Percentiles rank a stretch among this genome's conserved stretches.
Conservation (phyloP, 495 filamentous ascomycete species). For the Aspergillus kassunensis region DNA sequence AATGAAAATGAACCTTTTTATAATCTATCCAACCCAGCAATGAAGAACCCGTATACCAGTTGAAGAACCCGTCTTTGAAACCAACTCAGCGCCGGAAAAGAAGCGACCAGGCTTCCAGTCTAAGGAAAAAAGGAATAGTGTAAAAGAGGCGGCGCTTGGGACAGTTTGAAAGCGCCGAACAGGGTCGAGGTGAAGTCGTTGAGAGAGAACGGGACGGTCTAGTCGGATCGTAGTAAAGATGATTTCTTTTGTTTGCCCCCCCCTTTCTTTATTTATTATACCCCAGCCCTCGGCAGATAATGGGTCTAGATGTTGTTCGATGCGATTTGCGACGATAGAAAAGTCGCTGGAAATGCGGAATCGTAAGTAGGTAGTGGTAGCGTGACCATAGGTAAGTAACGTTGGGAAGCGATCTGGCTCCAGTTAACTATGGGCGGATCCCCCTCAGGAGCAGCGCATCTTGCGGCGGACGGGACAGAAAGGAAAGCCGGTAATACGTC, state of each 20-base stretch:
- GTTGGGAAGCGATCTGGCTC: slow-evolving; percentile 31
- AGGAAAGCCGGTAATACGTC: slow-evolving; percentile 6
- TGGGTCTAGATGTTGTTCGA: slow-evolving; percentile 13
- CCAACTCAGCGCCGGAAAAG: slow-evolving; percentile 14
- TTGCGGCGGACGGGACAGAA: slow-evolving; percentile 16
- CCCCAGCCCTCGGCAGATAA: slow-evolving; percentile 9
- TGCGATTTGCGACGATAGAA: slow-evolving; percentile 16
- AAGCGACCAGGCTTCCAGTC: slow-evolving; percentile 37
- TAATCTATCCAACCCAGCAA: slow-evolving; percentile 22
- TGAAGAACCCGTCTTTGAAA: slow-evolving; percentile 16
- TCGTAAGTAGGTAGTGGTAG: slow-evolving; percentile 28
- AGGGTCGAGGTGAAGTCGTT: slow-evolving; percentile 3
- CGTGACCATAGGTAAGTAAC: slow-evolving; percentile 37
- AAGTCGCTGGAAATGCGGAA: slow-evolving; percentile 22
- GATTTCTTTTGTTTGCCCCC: slow-evolving; percentile 6
- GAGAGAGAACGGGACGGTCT: no score
- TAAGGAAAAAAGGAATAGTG: slow-evolving; percentile 10
- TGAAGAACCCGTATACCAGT: slow-evolving; percentile 19
- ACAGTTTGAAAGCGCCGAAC: slow-evolving; percentile 15
- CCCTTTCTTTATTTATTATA: slow-evolving; percentile 15
- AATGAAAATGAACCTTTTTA: slow-evolving; percentile 23
- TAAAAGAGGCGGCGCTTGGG: slow-evolving; percentile 13
- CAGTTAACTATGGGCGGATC: slow-evolving; percentile 24
- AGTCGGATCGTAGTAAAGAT: slow-evolving; percentile 10
- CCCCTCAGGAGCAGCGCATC: slow-evolving; percentile 38